phyloP scores from a whole-genome alignment of 306 rosid genomes.

The Calophaca sinica region DNA sequence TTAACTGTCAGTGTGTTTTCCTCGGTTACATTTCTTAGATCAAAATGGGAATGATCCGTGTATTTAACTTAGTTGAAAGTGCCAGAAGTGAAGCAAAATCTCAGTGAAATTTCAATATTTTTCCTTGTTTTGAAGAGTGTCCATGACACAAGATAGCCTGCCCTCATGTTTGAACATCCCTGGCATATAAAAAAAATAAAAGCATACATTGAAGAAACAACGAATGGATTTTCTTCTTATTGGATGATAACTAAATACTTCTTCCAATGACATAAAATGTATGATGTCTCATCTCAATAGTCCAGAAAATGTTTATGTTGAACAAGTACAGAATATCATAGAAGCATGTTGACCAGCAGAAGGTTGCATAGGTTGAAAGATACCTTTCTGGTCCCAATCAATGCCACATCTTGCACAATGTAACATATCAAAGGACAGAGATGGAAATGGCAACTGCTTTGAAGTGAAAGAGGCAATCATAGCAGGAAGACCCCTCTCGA shows the following conservation, averaged over 20 bases:
- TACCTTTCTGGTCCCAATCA: constrained; percentile 97
- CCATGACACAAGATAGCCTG: neutral
- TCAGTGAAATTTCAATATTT: too few species aligned
- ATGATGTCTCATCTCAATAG: constrained; percentile 25
- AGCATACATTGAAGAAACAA: constrained; percentile 1
- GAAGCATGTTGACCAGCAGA: constrained; percentile 26
- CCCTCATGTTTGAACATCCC: neutral
- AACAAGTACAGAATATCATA: constrained; percentile 10
- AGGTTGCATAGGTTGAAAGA: constrained; percentile 19
- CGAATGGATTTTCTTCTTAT: neutral
- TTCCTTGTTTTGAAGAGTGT: too few species aligned
- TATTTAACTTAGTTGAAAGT: too few species aligned
- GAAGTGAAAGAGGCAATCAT: constrained; percentile 90
- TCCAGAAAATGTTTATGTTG: neutral
- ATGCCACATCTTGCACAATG: constrained; percentile 97
- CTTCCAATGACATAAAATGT: neutral
- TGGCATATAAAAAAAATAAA: neutral
- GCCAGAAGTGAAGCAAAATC: too few species aligned
- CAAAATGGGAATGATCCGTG: too few species aligned
- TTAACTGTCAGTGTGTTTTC: too few species aligned
- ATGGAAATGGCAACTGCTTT: constrained; percentile 90
- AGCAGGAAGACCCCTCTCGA: constrained; percentile 98
- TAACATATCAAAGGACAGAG: constrained; percentile 95
- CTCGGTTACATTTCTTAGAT: too few species aligned
- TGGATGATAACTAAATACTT: constrained; percentile 20